A percentile compares a stretch with the other conserved stretches of the same genome.
Evolutionary conservation across 106 monocot genomes (phyloP).

Genomic region (Dactylorhiza incarnata): DNA sequence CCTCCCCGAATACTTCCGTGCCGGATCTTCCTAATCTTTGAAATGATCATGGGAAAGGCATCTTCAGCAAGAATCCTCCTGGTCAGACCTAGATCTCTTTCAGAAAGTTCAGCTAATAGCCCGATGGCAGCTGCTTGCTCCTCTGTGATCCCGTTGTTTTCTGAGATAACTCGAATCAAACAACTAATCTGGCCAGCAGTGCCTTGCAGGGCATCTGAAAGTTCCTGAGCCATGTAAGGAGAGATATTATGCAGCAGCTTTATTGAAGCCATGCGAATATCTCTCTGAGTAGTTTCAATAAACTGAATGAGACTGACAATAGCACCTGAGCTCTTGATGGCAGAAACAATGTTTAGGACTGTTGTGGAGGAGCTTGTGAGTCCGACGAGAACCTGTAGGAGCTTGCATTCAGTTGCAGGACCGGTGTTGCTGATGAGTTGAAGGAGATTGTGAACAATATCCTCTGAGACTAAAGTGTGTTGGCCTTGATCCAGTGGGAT

Average conservation of each 20-base stretch:
- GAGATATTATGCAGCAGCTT: conserved; percentile 77
- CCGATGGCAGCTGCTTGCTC: conserved; percentile 83
- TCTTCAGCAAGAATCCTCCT: conserved; percentile 49
- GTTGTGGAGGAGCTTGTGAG: conserved; percentile 56
- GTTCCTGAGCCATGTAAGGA: conserved; percentile 68
- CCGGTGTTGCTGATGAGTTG: conserved; percentile 96
- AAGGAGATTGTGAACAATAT: conserved; percentile 75
- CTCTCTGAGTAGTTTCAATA: conserved; percentile 70
- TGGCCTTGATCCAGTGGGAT: conserved; percentile 45
- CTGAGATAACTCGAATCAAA: conserved; percentile 53
- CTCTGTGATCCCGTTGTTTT: conserved; percentile 61
- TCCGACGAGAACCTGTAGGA: conserved; percentile 82
- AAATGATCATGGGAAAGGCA: conserved; percentile 59
- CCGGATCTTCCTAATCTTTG: conserved; percentile 36
- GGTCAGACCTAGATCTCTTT: conserved; percentile 58
- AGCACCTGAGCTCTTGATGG: conserved; percentile 87
- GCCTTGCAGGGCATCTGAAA: conserved; percentile 53
- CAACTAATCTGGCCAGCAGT: conserved; percentile 54
- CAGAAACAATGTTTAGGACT: conserved; percentile 52
- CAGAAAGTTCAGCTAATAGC: conserved; percentile 73
- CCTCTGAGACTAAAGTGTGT: conserved; percentile 76
- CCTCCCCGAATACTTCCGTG: conserved; percentile 50
- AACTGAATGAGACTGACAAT: conserved; percentile 81
- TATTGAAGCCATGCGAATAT: conserved; percentile 62
- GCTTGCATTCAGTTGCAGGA: conserved; percentile 80